phyloP scores from a whole-genome alignment of 2,329 filamentous ascomycete genomes.

The Trichoderma sp. region DNA sequence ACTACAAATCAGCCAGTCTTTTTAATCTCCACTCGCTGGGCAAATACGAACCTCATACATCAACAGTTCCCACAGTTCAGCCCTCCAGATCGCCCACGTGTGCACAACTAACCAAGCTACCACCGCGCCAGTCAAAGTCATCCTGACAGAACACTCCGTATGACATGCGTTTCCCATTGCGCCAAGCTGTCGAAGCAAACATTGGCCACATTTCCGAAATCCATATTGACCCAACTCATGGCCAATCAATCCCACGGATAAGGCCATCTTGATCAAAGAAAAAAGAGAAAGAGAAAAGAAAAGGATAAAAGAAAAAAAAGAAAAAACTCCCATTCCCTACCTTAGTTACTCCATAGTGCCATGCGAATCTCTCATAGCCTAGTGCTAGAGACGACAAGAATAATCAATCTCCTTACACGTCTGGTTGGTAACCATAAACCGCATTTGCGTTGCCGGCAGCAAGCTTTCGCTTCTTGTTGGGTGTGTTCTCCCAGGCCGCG shows the following conservation, averaged over 20 bases:
- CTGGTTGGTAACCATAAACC: constrained; percentile 1
- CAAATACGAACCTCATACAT: not conserved
- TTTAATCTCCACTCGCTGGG: not conserved
- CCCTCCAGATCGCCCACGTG: not conserved
- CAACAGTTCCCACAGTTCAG: not conserved
- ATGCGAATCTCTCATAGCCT: not conserved
- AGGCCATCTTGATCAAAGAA: too few relatives aligned
- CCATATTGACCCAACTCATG: not conserved
- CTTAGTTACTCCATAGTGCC: not conserved
- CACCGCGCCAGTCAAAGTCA: not conserved
- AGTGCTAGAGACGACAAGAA: not conserved
- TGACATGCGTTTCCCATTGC: not conserved
- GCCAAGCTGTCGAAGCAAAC: not conserved
- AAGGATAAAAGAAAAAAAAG: too few relatives aligned
- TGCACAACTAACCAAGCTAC: not conserved
- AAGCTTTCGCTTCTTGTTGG: constrained; percentile 17
- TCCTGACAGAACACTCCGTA: not conserved
- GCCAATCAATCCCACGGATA: not conserved
- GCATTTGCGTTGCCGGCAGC: not conserved
- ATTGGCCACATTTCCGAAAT: not conserved
- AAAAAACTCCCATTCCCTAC: not conserved
- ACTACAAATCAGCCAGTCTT: not conserved
- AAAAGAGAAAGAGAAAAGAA: too few relatives aligned
- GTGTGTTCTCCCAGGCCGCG: not conserved
- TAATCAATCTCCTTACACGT: not conserved